Evolutionary conservation across 2,329 filamentous ascomycete genomes (phyloP).

Genomic region (Capronia epimyces): DNA sequence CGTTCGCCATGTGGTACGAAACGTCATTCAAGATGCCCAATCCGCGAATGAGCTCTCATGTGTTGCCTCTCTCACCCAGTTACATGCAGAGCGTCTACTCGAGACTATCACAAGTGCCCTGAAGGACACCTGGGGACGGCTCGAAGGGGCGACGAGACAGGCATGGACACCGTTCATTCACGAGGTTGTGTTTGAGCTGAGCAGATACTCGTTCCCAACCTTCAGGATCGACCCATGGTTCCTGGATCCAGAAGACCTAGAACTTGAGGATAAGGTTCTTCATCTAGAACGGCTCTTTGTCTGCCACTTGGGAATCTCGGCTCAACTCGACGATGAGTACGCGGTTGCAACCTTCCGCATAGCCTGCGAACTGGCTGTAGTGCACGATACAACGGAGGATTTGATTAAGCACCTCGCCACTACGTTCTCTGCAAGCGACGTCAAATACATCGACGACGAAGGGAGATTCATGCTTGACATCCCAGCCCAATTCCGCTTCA

Average conservation of each 20-base stretch:
- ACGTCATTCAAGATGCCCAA: constrained; percentile 10
- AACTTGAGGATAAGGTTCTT: constrained; percentile 6
- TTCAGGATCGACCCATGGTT: constrained; percentile 17
- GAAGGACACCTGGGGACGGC: constrained; percentile 13
- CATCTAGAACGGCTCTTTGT: constrained; percentile 16
- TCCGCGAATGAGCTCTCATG: background rate
- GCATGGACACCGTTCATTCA: constrained; percentile 18
- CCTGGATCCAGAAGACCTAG: background rate
- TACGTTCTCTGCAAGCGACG: constrained; percentile 10
- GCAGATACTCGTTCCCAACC: constrained; percentile 12
- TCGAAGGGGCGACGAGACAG: constrained; percentile 1
- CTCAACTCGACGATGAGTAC: constrained; percentile 1
- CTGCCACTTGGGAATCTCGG: background rate
- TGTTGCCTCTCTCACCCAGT: constrained; percentile 1
- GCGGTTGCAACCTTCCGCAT: constrained; percentile 7
- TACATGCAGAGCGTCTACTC: constrained; percentile 12
- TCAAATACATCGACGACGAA: constrained; percentile 14
- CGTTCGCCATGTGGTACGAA: constrained; percentile 17
- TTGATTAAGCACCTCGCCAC: constrained; percentile 4
- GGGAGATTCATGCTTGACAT: constrained; percentile 16
- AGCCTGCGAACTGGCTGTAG: constrained; percentile 10
- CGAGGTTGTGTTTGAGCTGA: constrained; percentile 16
- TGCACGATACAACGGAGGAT: background rate
- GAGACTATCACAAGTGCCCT: constrained; percentile 12
- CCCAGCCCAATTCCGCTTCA: constrained; percentile 15